A percentile compares a stretch with the other conserved stretches of the same genome.
These are phyloP conservation scores for Fusarium torreyae DNA, from an alignment of 2,329 filamentous ascomycete genomes.

Conservation along the genomic window DNA sequence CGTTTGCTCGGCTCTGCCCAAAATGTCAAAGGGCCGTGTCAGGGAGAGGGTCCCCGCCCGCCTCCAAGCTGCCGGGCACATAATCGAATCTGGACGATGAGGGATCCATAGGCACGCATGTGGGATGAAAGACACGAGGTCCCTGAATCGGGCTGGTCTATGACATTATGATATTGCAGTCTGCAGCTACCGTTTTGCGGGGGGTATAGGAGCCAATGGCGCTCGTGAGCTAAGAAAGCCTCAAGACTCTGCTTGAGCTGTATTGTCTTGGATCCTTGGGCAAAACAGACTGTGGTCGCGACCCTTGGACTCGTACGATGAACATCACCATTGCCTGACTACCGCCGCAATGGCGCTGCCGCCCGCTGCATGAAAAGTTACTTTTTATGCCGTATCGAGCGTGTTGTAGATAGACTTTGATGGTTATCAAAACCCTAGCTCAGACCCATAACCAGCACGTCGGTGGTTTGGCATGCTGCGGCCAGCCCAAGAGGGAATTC, in stretches of 20 bases:
- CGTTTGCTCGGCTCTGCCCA: slow-evolving; percentile 38
- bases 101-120: slow-evolving; percentile 8
- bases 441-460: slow-evolving; percentile 28
- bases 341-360: slow-evolving; percentile 24
- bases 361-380: slow-evolving; percentile 38
- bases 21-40: slow-evolving; percentile 35
- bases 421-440: slow-evolving; percentile 29
- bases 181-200: slow-evolving; percentile 23
- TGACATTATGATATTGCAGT: slow-evolving; percentile 31
- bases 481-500: slow-evolving; percentile 36
- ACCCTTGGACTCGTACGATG: slow-evolving; percentile 47
- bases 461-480: slow-evolving; percentile 36
- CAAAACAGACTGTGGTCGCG: slow-evolving; percentile 39
- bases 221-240: slow-evolving; percentile 13
- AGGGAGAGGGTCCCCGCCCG: slow-evolving; percentile 29
- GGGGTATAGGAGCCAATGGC: slow-evolving; percentile 17
- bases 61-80: slow-evolving; percentile 41
- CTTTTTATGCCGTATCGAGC: slow-evolving; percentile 39
- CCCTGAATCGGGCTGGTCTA: slow-evolving; percentile 18
- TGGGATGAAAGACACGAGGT: slow-evolving; percentile 18
- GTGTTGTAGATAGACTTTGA: slow-evolving; percentile 32
- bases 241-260: slow-evolving; percentile 24
- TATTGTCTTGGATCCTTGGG: slow-evolving; percentile 28
- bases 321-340: slow-evolving; percentile 27
- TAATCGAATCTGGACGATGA: slow-evolving; percentile 42